Conservation (phyloP, 306 rosid species). For the Lagenaria siceraria region DNA sequence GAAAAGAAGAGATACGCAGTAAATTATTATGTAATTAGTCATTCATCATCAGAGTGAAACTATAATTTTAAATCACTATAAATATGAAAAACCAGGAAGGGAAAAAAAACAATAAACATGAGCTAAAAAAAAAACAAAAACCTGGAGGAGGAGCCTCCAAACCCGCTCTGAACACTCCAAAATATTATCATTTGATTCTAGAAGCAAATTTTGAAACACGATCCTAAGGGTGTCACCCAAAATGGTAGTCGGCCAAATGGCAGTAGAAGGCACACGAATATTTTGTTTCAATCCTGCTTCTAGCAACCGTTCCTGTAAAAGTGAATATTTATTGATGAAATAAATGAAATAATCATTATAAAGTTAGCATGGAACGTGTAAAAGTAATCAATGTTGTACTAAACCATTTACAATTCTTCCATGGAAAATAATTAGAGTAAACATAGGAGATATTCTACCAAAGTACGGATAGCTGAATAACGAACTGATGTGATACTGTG, state of each 20-base stretch:
- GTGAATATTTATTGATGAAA: not conserved
- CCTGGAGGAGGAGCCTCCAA: conserved; percentile 96
- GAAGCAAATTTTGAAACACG: conserved; percentile 83
- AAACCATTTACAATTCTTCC: not conserved
- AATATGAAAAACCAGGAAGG: not conserved
- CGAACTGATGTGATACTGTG: conserved; percentile 87
- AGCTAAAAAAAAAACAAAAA: conserved; percentile 10
- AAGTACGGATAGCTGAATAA: conserved; percentile 80
- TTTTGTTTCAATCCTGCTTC: conserved; percentile 80
- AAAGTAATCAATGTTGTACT: not conserved
- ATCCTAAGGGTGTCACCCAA: conserved; percentile 86
- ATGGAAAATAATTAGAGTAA: not conserved
- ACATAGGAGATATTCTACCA: conserved; percentile 37
- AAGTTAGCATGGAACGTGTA: not conserved
- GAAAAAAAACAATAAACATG: not conserved
- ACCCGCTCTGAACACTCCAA: conserved; percentile 89
- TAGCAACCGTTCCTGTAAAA: conserved; percentile 84
- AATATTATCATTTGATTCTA: conserved; percentile 83
- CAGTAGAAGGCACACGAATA: conserved; percentile 33
- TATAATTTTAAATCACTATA: not conserved
- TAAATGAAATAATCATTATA: not conserved
- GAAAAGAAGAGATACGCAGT: not conserved
- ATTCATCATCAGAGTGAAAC: not conserved
- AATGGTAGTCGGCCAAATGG: conserved; percentile 87
- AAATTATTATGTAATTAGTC: not conserved